phyloP scores from a whole-genome alignment of 2,329 filamentous ascomycete genomes.

The Hymenoscyphus fructigenus region DNA sequence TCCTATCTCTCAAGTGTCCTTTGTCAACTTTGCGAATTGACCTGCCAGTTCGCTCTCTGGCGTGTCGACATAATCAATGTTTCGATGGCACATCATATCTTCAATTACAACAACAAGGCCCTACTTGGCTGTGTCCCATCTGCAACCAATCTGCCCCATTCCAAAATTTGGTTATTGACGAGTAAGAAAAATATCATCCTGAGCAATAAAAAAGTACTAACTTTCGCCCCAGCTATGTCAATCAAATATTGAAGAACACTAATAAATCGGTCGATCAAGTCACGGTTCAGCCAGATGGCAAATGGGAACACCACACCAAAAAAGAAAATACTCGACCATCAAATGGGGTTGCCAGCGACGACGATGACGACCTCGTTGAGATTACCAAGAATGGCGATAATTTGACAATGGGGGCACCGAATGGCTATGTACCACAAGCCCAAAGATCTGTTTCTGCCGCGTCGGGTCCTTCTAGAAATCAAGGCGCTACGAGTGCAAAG shows the following conservation, averaged over 20 bases:
- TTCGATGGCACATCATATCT: conserved; percentile 93
- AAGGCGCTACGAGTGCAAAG: conserved; percentile 38
- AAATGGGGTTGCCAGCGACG: conserved; percentile 31
- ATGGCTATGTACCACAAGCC: conserved; percentile 21
- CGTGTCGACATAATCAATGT: conserved; percentile 88
- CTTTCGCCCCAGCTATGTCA: conserved; percentile 66
- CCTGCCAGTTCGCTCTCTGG: conserved; percentile 73
- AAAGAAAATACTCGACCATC: conserved; percentile 19
- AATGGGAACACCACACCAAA: conserved; percentile 57
- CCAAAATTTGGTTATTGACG: conserved; percentile 80
- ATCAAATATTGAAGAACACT: conserved; percentile 79
- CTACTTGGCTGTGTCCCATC: conserved; percentile 94
- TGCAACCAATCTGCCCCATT: conserved; percentile 84
- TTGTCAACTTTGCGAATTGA: conserved; percentile 81
- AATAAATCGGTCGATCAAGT: conserved; percentile 74
- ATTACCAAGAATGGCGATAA: conserved; percentile 38
- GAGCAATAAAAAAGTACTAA: conserved; percentile 20
- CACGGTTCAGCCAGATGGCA: conserved; percentile 82
- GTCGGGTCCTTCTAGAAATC: conserved; percentile 30
- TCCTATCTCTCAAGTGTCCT: conserved; percentile 90
- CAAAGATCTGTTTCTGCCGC: conserved; percentile 40
- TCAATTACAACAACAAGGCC: conserved; percentile 91
- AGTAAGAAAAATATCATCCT: conserved; percentile 52
- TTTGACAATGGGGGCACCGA: conserved; percentile 34
- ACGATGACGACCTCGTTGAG: conserved; percentile 52